Evolutionary conservation across 2,329 filamentous ascomycete genomes (phyloP).

Genomic region (Hymenoscyphus occultus): DNA sequence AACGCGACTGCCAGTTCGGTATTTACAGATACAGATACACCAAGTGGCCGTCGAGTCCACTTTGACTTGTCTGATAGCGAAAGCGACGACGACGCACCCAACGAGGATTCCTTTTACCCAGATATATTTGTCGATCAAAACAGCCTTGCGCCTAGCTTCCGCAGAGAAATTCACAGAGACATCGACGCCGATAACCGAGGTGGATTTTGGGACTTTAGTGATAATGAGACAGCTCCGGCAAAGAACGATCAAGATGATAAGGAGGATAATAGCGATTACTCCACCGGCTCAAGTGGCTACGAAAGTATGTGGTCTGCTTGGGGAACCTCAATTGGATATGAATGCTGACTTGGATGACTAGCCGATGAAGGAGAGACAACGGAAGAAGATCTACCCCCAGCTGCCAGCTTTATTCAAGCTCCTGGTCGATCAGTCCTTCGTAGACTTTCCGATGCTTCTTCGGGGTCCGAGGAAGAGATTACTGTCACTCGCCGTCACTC

Average conservation of each 20-base stretch:
- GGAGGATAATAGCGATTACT: conserved; percentile 36
- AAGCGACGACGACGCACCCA: conserved; percentile 54
- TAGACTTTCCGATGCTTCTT: conserved; percentile 42
- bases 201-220: conserved; percentile 29
- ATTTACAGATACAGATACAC: conserved; percentile 20
- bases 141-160: conserved; percentile 68
- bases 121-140: conserved; percentile 77
- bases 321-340: conserved; percentile 3
- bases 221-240: conserved; percentile 38
- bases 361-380: conserved; percentile 59
- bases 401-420: conserved; percentile 41
- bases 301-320: conserved; percentile 48
- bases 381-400: conserved; percentile 53
- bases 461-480: conserved; percentile 37
- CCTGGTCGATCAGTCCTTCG: conserved; percentile 49
- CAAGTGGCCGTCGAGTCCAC: conserved; percentile 57
- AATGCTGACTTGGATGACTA: conserved; percentile 45
- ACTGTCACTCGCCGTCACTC: conserved; percentile 30
- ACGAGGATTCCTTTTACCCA: conserved; percentile 67
- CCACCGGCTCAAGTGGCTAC: conserved; percentile 49
- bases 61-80: conserved; percentile 71
- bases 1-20: conserved; percentile 15
- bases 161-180: conserved; percentile 71
- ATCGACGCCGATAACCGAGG: conserved; percentile 48
- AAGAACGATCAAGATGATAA: conserved; percentile 42